Base-by-base conservation (phyloP, 163 green algal genomes). In the Scenedesmus sp. region DNA sequence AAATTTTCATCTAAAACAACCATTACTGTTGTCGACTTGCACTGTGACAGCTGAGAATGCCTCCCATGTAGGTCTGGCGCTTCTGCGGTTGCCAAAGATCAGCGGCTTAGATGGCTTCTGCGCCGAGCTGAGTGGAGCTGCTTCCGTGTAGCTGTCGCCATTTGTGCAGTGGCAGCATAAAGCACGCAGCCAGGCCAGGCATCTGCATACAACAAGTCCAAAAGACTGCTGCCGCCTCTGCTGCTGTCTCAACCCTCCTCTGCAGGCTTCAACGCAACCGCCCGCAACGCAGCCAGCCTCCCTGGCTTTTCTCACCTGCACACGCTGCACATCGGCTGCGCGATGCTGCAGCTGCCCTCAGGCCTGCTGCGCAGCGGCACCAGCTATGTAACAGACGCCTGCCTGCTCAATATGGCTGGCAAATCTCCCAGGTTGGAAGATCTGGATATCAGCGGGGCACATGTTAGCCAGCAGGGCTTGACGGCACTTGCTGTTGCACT, bases 291-390 rank as follows among this genome's bases (percentile, higher is more conserved):
- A 20, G 60, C 55, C 8, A 16, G 16, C 0, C 57, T 79, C 20
- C 73, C 87, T 0, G 87, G 87, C 74, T 91, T 86, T 2, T 74
- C 87, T 2, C 74, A 76, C 54, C 74, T 91, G 23, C 74, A 91
- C 23, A 86, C 87, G 73, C 74, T 91, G n/a, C 87, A 91, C 56
- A 18, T 91, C 0, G 87, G 74, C 15, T 34, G n/a, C 12, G 87
- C 67, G 23, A 86, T 86, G 56, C 74, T 86, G 15, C 87, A 91
- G 23, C 73, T 91, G n/a, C 87, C 73, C 1, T 77, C 73, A 4
- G 87, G 87, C 13, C 13, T 91, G n/a, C 20, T 91, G 1, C 66
- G 87, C 16, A 70, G 23, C 5, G 86, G 86, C 67, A 73, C 16
- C 7, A 90, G 86, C 56, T 20, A 84, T 15, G 12, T 90, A 0